These are phyloP conservation scores for Nelumbo lutea DNA, from an alignment of 164 flowering plant species.

Conservation along the genomic window DNA sequence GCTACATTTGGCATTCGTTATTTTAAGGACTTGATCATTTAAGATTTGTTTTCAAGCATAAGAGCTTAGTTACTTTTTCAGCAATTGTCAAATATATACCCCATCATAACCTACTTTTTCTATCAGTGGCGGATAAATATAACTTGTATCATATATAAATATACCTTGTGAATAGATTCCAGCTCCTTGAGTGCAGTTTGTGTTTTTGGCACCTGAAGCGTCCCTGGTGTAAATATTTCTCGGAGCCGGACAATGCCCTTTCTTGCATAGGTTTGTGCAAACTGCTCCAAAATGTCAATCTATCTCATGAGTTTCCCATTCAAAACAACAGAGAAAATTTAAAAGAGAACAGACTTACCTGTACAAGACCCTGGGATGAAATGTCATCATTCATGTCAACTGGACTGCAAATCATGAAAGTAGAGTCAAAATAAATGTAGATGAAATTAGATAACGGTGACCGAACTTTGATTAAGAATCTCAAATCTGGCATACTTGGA, in stretches of 20 bases:
- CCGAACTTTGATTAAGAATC: too few species aligned
- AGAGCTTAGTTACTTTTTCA: too few species aligned
- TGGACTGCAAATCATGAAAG: conserved; percentile 54
- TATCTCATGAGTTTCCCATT: conserved; percentile 6
- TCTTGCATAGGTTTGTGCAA: conserved; percentile 69
- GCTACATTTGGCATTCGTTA: too few species aligned
- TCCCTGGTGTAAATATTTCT: conserved; percentile 89
- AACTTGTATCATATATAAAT: not conserved
- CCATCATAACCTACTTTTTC: too few species aligned
- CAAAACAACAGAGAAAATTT: not conserved
- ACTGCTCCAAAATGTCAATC: conserved; percentile 40
- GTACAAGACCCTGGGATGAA: conserved; percentile 80
- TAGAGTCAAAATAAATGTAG: not conserved
- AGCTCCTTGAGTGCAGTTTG: conserved; percentile 66
- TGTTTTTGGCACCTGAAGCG: conserved; percentile 73
- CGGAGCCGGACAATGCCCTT: conserved; percentile 69
- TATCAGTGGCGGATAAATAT: too few species aligned
- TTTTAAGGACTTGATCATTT: too few species aligned
- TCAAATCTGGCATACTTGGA: too few species aligned
- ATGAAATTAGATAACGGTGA: too few species aligned
- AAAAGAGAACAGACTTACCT: conserved; percentile 36
- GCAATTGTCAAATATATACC: too few species aligned
- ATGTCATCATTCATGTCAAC: conserved; percentile 85
- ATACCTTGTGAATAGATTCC: conserved; percentile 95
- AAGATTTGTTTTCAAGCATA: too few species aligned